A percentile compares a stretch with the other conserved stretches of the same genome.
These are phyloP conservation scores for Aspergillus sp. DNA, from an alignment of 2,329 filamentous ascomycete species.

Conservation along the genomic window DNA sequence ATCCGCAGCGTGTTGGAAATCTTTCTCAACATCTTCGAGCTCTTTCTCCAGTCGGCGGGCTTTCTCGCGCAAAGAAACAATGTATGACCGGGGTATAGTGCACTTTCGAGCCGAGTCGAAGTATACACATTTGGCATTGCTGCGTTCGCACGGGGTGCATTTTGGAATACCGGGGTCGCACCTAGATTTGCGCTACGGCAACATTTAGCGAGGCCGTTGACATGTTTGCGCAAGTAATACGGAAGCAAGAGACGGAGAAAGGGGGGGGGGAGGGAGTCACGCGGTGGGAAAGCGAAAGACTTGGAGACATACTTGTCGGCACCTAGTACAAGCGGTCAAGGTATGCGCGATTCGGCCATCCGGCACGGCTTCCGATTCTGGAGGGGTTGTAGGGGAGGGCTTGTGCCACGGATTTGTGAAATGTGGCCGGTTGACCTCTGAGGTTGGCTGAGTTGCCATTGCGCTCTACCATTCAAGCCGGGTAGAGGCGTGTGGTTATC, in stretches of 20 bases:
- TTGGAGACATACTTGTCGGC: conserved; percentile 45
- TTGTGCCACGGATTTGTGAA: conserved; percentile 27
- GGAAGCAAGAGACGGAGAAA: neutral
- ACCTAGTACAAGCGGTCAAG: conserved; percentile 50
- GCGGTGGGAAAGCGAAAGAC: conserved; percentile 4
- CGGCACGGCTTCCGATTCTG: conserved; percentile 28
- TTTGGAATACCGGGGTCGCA: conserved; percentile 91
- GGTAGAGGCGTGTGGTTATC: too few species aligned
- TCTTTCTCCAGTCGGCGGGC: conserved; percentile 80
- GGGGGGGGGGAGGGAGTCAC: conserved; percentile 2
- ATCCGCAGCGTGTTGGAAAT: conserved; percentile 68
- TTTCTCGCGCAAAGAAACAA: conserved; percentile 84
- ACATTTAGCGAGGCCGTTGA: conserved; percentile 4
- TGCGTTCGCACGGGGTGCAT: conserved; percentile 89
- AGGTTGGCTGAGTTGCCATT: conserved; percentile 22
- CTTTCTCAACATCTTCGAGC: conserved; percentile 73
- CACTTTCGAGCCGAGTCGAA: conserved; percentile 84
- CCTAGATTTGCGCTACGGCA: conserved; percentile 79
- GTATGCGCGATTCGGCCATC: conserved; percentile 47
- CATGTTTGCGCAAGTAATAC: neutral
- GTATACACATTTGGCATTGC: conserved; percentile 90
- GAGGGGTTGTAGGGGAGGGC: conserved; percentile 26
- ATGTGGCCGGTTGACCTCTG: conserved; percentile 16
- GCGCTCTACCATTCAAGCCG: conserved; percentile 2
- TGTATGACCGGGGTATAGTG: conserved; percentile 87